Conservation (phyloP, 2,329 filamentous ascomycete genomes). For the Xylariaceae sp. region DNA sequence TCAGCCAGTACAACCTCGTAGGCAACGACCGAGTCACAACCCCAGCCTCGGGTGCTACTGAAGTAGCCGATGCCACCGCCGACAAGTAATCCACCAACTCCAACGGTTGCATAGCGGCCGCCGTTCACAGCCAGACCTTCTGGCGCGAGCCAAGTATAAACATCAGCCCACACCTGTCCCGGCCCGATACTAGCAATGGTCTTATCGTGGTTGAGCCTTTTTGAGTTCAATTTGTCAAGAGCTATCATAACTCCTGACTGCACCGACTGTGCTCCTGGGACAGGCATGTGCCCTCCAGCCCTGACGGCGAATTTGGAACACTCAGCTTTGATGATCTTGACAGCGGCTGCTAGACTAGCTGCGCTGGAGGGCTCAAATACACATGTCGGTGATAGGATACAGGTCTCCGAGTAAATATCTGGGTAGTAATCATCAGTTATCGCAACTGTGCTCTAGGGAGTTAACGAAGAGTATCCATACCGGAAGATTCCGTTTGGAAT, state of each 20-base stretch:
- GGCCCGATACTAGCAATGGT: slow-evolving; percentile 42
- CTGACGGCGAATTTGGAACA: slow-evolving; percentile 5
- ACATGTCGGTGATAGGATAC: slow-evolving; percentile 8
- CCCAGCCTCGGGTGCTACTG: slow-evolving; percentile 43
- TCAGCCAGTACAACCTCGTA: slow-evolving; percentile 52
- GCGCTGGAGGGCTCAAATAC: slow-evolving; percentile 3
- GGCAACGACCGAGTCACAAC: slow-evolving; percentile 47
- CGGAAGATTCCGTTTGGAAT: background rate
- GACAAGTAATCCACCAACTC: slow-evolving; percentile 36
- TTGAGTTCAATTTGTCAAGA: slow-evolving; percentile 37
- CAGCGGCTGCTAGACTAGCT: background rate
- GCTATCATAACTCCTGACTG: slow-evolving; percentile 40
- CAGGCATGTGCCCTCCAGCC: slow-evolving; percentile 9
- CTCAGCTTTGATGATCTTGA: slow-evolving; percentile 5
- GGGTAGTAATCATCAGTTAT: background rate
- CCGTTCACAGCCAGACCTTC: slow-evolving; percentile 34
- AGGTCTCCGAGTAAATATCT: slow-evolving; percentile 8
- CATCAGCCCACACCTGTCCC: slow-evolving; percentile 34
- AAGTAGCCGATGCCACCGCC: slow-evolving; percentile 38
- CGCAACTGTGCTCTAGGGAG: background rate
- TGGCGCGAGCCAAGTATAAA: slow-evolving; percentile 30
- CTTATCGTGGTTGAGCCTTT: slow-evolving; percentile 39
- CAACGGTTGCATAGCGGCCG: slow-evolving; percentile 34
- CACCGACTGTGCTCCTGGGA: slow-evolving; percentile 11
- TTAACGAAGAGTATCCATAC: background rate